phyloP scores from a whole-genome alignment of 306 rosid species.

The Boehmeria nivea region DNA sequence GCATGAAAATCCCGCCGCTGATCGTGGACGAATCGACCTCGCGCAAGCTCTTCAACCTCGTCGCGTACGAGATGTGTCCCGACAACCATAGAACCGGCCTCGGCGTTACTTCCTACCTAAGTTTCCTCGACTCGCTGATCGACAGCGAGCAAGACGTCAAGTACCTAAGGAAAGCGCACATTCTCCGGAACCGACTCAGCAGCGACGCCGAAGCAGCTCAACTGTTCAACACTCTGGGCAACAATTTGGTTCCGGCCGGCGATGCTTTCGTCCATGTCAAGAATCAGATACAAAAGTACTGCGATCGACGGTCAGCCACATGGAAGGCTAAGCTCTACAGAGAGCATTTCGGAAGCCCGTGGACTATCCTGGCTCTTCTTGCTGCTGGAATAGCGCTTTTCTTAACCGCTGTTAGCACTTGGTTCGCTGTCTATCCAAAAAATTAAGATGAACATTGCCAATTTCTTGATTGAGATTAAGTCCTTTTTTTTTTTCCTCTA shows the following conservation, averaged over 20 bases:
- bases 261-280: not conserved
- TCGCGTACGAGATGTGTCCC: constrained; percentile 17
- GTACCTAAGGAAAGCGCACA: not conserved
- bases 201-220: not conserved
- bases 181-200: constrained; percentile 7
- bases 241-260: not conserved
- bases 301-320: not conserved
- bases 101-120: constrained; percentile 14
- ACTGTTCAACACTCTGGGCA: constrained; percentile 6
- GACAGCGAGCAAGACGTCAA: constrained; percentile 2
- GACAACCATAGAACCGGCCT: too few relatives aligned
- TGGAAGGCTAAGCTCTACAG: constrained; percentile 1
- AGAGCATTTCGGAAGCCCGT: constrained; percentile 4
- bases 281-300: not conserved
- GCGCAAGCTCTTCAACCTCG: constrained; percentile 1
- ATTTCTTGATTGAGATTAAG: too few relatives aligned
- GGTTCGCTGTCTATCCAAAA: too few relatives aligned
- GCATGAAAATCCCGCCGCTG: constrained; percentile 6
- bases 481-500: too few relatives aligned
- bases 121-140: constrained; percentile 16
- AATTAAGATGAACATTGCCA: too few relatives aligned
- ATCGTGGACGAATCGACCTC: constrained; percentile 7
- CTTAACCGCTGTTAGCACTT: too few relatives aligned
- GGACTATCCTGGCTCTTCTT: not conserved
- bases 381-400: not conserved